Evolutionary conservation across 352 stramenopile species (phyloP), one percentile per base, ranked within the genome.

Genomic region (Globisporangium carolinianum): DNA sequence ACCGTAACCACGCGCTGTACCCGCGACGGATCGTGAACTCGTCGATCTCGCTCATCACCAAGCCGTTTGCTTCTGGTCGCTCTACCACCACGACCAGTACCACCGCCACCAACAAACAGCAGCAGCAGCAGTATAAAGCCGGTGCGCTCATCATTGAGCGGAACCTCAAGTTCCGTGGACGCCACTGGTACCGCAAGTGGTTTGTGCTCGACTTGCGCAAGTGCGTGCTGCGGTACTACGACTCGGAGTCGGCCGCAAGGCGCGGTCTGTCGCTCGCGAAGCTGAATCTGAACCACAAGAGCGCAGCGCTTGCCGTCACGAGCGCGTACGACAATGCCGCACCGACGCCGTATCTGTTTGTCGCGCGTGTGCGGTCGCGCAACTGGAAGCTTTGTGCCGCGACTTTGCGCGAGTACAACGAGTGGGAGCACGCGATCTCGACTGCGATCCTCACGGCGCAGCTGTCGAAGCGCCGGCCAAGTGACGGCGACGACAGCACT

Each of bases 101-200:
- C 0, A 69, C 56, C 12, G 43, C 71, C 9, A 17, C 62, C 37
- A 58, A 69, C 18, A 45, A 61, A 32, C 49, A 70, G 37, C 63
- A 73, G 42, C 61, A 70, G 35, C 47, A 60, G 39, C 47, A 68
- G 38, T 65, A 73, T 43, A 86, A 91, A 53, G 58, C 70, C 1
- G 81, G 79, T 0, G 68, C 65, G 6, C 56, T 91, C 6, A 91
- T 91, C 51, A 72, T 91, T 37, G 75, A 91, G 59, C 76, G 81
- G 47, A 82, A 71, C 57, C 67, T 87, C 43, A 88, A 87, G 56
- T 88, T 88, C 37, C 78, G 76, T 8, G 78, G 79, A 18, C 69
- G 73, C 5, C 75, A 87, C 51, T 91, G 81, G 81, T 91, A 91
- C 46, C 75, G 79, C 47, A 91, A 91, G 62, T 91, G 81, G 81